phyloP scores from a whole-genome alignment of 305 asterid genomes.

The Fraxinus baroniana region DNA sequence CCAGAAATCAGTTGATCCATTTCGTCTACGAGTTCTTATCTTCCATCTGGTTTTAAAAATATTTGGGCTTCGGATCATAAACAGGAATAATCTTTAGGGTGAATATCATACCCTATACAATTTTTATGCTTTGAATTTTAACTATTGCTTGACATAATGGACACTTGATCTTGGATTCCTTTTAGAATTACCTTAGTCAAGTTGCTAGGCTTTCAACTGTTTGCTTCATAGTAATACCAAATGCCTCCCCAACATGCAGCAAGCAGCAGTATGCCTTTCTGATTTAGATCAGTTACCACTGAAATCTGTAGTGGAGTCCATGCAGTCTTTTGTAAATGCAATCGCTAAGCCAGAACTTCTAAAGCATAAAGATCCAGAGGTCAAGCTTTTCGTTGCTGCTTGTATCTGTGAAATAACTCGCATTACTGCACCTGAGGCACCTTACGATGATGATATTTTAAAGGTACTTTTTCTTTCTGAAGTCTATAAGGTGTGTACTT shows the following conservation, averaged over 20 bases:
- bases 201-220: conserved; percentile 15
- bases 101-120: not conserved
- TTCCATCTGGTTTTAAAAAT: not conserved
- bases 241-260: conserved; percentile 58
- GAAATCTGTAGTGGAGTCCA: conserved; percentile 60
- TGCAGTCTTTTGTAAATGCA: conserved; percentile 74
- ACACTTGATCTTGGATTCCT: conserved; percentile 8
- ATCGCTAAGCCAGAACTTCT: conserved; percentile 79
- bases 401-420: conserved; percentile 96
- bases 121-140: not conserved
- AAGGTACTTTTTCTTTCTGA: conserved; percentile 52
- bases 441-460: conserved; percentile 61
- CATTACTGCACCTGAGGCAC: conserved; percentile 95
- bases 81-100: not conserved
- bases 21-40: not conserved
- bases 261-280: conserved; percentile 71
- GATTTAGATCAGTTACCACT: conserved; percentile 92
- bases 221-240: conserved; percentile 22
- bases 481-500: conserved; percentile 10
- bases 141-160: not conserved
- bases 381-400: conserved; percentile 88
- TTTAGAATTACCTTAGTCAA: not conserved
- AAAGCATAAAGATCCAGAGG: conserved; percentile 91
- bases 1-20: conserved; percentile 1
- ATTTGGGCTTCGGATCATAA: not conserved